phyloP scores from a whole-genome alignment of 768 basidiomycete genomes.

The Tubosaeta sp. region DNA sequence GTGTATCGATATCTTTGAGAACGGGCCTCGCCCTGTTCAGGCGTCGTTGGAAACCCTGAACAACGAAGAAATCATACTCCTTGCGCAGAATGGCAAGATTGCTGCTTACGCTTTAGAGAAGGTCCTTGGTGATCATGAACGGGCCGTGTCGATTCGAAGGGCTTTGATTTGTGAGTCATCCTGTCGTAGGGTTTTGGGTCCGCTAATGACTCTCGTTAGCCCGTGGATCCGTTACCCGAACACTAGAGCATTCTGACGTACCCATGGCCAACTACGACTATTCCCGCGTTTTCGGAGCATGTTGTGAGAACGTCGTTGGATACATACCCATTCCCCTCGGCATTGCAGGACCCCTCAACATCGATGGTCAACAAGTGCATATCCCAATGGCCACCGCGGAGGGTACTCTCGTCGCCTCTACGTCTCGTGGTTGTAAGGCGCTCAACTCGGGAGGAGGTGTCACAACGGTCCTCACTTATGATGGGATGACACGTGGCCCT shows the following conservation, averaged over 20 bases:
- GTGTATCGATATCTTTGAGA: conserved; percentile 75
- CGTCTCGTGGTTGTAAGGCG: conserved; percentile 96
- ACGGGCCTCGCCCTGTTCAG: conserved; percentile 59
- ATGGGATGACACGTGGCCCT: conserved; percentile 99
- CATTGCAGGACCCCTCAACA: conserved; percentile 89
- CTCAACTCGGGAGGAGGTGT: conserved; percentile 96
- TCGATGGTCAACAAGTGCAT: conserved; percentile 79
- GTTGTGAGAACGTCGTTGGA: conserved; percentile 98
- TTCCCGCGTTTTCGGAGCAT: conserved; percentile 88
- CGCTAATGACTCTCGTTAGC: conserved; percentile 41
- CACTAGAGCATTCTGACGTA: conserved; percentile 77
- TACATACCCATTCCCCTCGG: conserved; percentile 96
- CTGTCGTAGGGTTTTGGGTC: conserved; percentile 1
- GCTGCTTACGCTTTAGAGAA: conserved; percentile 96
- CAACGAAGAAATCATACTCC: conserved; percentile 88
- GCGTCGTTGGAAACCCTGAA: conserved; percentile 58
- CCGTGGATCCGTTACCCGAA: conserved; percentile 77
- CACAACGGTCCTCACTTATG: conserved; percentile 84
- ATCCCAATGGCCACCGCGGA: conserved; percentile 99
- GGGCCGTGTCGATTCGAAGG: conserved; percentile 83
- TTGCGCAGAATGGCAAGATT: conserved; percentile 89
- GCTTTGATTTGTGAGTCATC: conserved; percentile 77
- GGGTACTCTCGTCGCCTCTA: conserved; percentile 95
- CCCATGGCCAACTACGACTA: conserved; percentile 90
- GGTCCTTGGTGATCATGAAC: conserved; percentile 79